A percentile compares a stretch with the other conserved stretches of the same genome.
These are phyloP conservation scores for Fusarium mundagurra DNA, from an alignment of 2,329 filamentous ascomycete species.

Conservation along the genomic window DNA sequence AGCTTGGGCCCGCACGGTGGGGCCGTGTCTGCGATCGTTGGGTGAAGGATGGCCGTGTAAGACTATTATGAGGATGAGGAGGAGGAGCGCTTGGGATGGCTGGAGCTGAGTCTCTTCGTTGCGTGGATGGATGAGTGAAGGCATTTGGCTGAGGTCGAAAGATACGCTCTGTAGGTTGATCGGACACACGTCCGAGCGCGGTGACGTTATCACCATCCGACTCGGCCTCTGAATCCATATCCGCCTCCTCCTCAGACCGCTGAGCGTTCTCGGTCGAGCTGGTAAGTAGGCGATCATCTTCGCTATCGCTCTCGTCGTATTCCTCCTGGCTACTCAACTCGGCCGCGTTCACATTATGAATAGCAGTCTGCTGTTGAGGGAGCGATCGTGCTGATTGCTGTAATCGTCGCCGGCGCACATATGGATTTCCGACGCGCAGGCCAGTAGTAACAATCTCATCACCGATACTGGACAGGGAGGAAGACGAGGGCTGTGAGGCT, in stretches of 20 bases:
- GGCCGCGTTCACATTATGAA: constrained; percentile 55
- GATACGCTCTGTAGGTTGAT: constrained; percentile 59
- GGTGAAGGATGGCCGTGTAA: constrained; percentile 60
- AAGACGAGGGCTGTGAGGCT: constrained; percentile 90
- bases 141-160: constrained; percentile 93
- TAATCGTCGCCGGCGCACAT: constrained; percentile 67
- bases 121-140: constrained; percentile 78
- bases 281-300: constrained; percentile 76
- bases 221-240: constrained; percentile 59
- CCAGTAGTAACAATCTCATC: constrained; percentile 94
- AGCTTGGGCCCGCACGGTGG: constrained; percentile 63
- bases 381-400: constrained; percentile 47
- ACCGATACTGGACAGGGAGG: constrained; percentile 84
- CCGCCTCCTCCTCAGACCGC: constrained; percentile 51
- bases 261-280: constrained; percentile 66
- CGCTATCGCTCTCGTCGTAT: constrained; percentile 92
- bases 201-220: constrained; percentile 80
- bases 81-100: constrained; percentile 55
- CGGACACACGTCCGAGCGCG: constrained; percentile 73
- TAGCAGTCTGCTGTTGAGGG: constrained; percentile 53
- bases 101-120: constrained; percentile 60
- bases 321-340: constrained; percentile 87
- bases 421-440: constrained; percentile 76
- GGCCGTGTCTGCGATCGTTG: constrained; percentile 59
- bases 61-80: constrained; percentile 60